These are phyloP conservation scores for Beauveria scarabaeidicola DNA, from an alignment of 2,329 filamentous ascomycete species.

Conservation along the genomic window DNA sequence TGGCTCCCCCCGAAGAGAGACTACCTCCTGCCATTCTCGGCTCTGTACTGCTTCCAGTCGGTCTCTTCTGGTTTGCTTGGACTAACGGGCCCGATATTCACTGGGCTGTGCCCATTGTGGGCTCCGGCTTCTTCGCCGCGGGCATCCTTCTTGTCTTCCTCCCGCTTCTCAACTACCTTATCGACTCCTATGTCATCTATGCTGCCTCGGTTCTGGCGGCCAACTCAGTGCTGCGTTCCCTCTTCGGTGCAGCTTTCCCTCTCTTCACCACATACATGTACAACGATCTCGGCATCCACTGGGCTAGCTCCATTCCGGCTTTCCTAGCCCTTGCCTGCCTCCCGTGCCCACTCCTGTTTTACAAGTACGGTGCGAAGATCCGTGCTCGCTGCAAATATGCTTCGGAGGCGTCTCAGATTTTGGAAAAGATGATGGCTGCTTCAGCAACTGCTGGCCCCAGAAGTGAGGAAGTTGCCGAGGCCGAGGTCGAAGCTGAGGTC, in stretches of 20 bases:
- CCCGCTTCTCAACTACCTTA: conserved; percentile 56
- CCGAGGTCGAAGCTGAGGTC: neutral
- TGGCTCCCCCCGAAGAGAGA: conserved; percentile 55
- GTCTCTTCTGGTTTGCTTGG: conserved; percentile 61
- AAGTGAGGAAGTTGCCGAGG: conserved; percentile 14
- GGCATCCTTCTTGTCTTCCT: conserved; percentile 58
- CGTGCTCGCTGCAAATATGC: conserved; percentile 62
- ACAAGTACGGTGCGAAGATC: conserved; percentile 57
- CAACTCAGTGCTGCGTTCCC: conserved; percentile 60
- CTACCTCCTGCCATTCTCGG: conserved; percentile 54
- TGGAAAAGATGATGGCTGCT: conserved; percentile 26
- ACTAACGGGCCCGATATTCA: conserved; percentile 48
- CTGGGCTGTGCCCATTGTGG: conserved; percentile 44
- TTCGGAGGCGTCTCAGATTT: conserved; percentile 54
- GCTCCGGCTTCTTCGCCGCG: conserved; percentile 41
- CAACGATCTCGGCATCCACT: conserved; percentile 58
- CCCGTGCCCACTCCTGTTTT: conserved; percentile 69
- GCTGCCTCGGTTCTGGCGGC: conserved; percentile 68
- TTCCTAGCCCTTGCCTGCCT: conserved; percentile 65
- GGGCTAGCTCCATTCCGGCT: conserved; percentile 64
- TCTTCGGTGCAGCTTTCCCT: conserved; percentile 66
- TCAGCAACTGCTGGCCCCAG: neutral
- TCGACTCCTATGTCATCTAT: conserved; percentile 66
- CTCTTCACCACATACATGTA: conserved; percentile 59
- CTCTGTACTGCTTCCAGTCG: conserved; percentile 47